Percentiles rank a stretch among this genome's conserved stretches.
Conservation (phyloP, 306 rosid species). For the Corylus heterophylla region DNA sequence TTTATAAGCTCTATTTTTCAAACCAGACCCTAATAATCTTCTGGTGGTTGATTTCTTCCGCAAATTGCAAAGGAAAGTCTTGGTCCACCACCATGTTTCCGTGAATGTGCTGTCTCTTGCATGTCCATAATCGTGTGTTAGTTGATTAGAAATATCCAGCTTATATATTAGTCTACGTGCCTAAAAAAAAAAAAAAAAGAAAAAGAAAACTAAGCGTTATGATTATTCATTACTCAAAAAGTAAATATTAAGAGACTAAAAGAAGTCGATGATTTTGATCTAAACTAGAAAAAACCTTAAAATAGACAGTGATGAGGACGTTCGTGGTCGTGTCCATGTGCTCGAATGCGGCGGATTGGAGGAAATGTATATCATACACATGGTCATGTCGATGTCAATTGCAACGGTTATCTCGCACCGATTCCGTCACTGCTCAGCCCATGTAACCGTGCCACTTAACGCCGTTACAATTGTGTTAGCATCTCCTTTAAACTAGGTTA, state of each 20-base stretch:
- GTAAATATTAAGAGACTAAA: background rate
- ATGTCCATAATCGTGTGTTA: background rate
- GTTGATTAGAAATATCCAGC: background rate
- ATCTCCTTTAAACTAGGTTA: too few relatives aligned
- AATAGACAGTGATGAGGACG: background rate
- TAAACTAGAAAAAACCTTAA: background rate
- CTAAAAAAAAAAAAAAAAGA: background rate
- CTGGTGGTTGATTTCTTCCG: too few relatives aligned
- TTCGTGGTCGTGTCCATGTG: constrained; percentile 24
- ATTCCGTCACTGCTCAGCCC: background rate
- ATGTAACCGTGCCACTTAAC: background rate
- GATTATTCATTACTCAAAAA: background rate
- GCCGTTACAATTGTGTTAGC: background rate
- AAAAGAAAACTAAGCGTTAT: too few relatives aligned
- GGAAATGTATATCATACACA: too few relatives aligned
- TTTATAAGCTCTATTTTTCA: too few relatives aligned
- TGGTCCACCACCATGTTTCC: background rate
- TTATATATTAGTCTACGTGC: background rate
- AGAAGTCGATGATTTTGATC: too few relatives aligned
- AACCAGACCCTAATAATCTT: too few relatives aligned
- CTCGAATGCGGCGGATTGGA: background rate
- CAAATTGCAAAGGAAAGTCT: background rate
- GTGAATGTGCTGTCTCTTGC: background rate
- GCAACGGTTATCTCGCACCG: background rate
- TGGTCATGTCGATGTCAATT: background rate